phyloP scores from a whole-genome alignment of 352 stramenopile species.

The Pythium biforme region DNA sequence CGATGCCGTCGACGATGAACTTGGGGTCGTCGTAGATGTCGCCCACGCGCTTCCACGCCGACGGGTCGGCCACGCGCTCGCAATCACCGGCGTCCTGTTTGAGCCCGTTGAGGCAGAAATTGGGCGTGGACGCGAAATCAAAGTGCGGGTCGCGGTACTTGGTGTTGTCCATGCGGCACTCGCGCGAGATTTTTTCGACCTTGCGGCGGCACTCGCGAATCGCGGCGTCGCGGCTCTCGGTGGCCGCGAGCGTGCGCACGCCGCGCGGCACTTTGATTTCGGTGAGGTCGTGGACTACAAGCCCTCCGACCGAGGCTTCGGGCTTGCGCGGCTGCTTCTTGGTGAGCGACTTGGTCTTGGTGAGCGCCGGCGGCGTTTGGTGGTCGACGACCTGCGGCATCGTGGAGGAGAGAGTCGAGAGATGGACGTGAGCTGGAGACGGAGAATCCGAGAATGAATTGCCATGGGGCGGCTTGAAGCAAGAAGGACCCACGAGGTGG shows the following conservation, averaged over 20 bases:
- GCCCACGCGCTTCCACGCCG: slow-evolving; percentile 30
- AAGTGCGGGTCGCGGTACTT: slow-evolving; percentile 51
- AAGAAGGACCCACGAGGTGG: too few species aligned
- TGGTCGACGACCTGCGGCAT: not conserved
- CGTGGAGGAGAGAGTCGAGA: not conserved
- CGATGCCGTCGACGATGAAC: slow-evolving; percentile 56
- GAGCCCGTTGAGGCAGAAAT: slow-evolving; percentile 34
- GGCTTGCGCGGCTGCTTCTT: slow-evolving; percentile 7
- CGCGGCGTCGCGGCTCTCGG: slow-evolving; percentile 29
- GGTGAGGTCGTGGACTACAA: slow-evolving; percentile 28
- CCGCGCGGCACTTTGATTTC: slow-evolving; percentile 28
- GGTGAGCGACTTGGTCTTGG: slow-evolving; percentile 6
- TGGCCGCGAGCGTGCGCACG: slow-evolving; percentile 32
- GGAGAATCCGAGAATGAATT: not conserved
- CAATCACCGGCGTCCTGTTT: slow-evolving; percentile 14
- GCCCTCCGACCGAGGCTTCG: slow-evolving; percentile 9
- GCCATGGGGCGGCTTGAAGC: too few species aligned
- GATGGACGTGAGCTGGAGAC: not conserved
- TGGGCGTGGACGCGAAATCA: slow-evolving; percentile 24
- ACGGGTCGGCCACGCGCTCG: slow-evolving; percentile 13
- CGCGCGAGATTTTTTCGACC: slow-evolving; percentile 39
- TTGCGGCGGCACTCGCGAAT: slow-evolving; percentile 38
- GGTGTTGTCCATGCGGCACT: slow-evolving; percentile 42
- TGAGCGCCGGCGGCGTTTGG: not conserved
- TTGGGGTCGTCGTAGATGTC: slow-evolving; percentile 40